phyloP scores from a whole-genome alignment of 1,284 basidiomycete species.

The Austroboletus olivaceoglutinosus region DNA sequence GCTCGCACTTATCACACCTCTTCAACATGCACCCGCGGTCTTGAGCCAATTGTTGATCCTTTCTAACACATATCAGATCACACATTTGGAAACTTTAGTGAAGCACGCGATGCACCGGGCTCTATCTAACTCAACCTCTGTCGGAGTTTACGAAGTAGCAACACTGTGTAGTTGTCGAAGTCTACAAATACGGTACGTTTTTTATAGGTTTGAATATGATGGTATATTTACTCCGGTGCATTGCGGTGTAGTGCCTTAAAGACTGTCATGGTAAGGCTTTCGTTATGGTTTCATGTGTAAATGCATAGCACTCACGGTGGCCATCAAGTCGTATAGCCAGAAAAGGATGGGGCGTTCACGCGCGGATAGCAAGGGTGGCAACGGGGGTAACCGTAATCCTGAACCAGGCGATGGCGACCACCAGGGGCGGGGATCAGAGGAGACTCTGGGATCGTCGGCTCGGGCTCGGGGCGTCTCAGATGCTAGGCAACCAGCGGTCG shows the following conservation, averaged over 20 bases:
- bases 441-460: slow-evolving; percentile 38
- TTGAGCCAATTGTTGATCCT: slow-evolving; percentile 85
- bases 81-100: slow-evolving; percentile 74
- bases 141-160: slow-evolving; percentile 91
- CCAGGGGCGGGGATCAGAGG: slow-evolving; percentile 36
- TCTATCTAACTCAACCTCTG: slow-evolving; percentile 78
- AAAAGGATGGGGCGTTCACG: slow-evolving; percentile 58
- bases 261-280: slow-evolving; percentile 64
- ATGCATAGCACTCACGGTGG: slow-evolving; percentile 9
- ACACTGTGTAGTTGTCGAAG: slow-evolving; percentile 86
- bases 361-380: slow-evolving; percentile 46
- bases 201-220: slow-evolving; percentile 2
- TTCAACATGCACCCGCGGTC: slow-evolving; percentile 89
- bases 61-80: slow-evolving; percentile 78
- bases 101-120: slow-evolving; percentile 91
- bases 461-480: slow-evolving; percentile 52
- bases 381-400: slow-evolving; percentile 40
- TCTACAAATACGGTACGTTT: slow-evolving; percentile 77
- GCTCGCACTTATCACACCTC: slow-evolving; percentile 76
- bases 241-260: slow-evolving; percentile 56
- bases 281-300: slow-evolving; percentile 2
- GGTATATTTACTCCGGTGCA: slow-evolving; percentile 14
- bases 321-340: slow-evolving; percentile 61
- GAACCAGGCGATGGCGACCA: slow-evolving; percentile 43
- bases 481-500: slow-evolving; percentile 17